A percentile compares a stretch with the other conserved stretches of the same genome.
phyloP scores from a whole-genome alignment of 805 yeast genomes.

The Candida piceae region DNA sequence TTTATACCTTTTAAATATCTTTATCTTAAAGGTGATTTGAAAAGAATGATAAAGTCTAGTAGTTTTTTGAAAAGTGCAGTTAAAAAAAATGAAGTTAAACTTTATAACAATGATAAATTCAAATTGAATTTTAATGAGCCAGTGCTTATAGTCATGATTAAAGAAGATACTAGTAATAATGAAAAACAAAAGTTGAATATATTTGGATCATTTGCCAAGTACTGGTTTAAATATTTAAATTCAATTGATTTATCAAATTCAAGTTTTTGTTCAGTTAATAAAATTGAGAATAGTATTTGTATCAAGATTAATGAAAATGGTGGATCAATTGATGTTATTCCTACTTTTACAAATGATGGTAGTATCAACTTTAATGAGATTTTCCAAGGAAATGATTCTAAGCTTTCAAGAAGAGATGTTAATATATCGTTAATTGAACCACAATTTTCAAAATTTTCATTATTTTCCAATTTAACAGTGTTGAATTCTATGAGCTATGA shows the following conservation, averaged over 20 bases:
- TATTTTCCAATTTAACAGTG: conserved; percentile 11
- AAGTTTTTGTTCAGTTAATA: conserved; percentile 37
- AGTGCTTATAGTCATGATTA: conserved; percentile 34
- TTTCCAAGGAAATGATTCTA: conserved; percentile 1
- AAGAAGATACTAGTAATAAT: conserved; percentile 19
- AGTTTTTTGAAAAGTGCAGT: conserved; percentile 4
- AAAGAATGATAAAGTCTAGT: conserved; percentile 1
- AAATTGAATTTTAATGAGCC: conserved; percentile 28
- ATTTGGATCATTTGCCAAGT: conserved; percentile 38
- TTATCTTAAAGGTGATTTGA: conserved; percentile 6
- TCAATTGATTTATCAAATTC: conserved; percentile 35
- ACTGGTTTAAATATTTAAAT: conserved; percentile 34
- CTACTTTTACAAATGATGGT: conserved; percentile 20
- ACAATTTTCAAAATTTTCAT: conserved; percentile 14
- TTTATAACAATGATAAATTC: conserved; percentile 24
- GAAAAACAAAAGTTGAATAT: conserved; percentile 20
- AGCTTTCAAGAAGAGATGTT: conserved; percentile 7
- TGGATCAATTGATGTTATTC: conserved; percentile 26
- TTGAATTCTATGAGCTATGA: not conserved
- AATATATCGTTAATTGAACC: conserved; percentile 7
- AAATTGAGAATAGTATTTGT: conserved; percentile 32
- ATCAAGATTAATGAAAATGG: conserved; percentile 31
- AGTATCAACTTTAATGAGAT: conserved; percentile 13
- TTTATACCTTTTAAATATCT: conserved; percentile 32
- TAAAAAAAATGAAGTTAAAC: conserved; percentile 20